Evolutionary conservation across 2,329 filamentous ascomycete genomes (phyloP), one percentile per base, ranked within the genome.

Genomic region (Sporothrix euskadiensis): DNA sequence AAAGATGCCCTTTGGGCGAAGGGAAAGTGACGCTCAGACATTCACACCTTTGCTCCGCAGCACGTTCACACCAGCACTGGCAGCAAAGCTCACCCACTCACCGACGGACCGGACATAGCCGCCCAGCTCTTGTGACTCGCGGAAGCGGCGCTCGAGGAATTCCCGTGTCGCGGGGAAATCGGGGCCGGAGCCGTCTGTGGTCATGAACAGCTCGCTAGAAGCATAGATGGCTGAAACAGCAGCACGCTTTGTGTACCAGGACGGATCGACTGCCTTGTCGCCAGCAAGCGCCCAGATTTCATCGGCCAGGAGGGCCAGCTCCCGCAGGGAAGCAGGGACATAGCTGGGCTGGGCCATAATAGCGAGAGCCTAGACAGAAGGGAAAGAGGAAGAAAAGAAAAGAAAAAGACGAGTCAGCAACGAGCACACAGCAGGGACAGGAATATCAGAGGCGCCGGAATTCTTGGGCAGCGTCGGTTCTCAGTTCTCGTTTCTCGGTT

Each of bases 261-360:
- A 91, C 4, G 89, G 88, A 81, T 98, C 94, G 74, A 98, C 92
- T 30, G 90, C 88, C 30, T 84, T 85, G 81, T 98, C 96, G 69
- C 94, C 93, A 0, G 95, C 89, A 4, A 97, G 88, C 79, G 92
- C 94, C 87, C 92, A 93, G 70, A 99, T 97, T 81, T 99, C 96
- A 81, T 98, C 95, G n/a, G 92, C 88, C 4, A 99, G 88, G 69
- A 88, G 85, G 57, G 92, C 90, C 4, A 99, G 88, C 83, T 98
- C 96, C 61, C 87, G 87, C 3, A 98, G 80, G 0, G 94, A 94
- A 9, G 89, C 83, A 0, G 93, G 89, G 47, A 97, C 87, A 81
- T 95, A 92, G 74, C 87, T 88, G 0, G 94, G 92, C 73, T 97
- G 90, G 4, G 94, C 94, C 92, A 98, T 97, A 75, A 97, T 85